Conservation (phyloP, 495 filamentous ascomycete species). For the Penicillium pulvis region DNA sequence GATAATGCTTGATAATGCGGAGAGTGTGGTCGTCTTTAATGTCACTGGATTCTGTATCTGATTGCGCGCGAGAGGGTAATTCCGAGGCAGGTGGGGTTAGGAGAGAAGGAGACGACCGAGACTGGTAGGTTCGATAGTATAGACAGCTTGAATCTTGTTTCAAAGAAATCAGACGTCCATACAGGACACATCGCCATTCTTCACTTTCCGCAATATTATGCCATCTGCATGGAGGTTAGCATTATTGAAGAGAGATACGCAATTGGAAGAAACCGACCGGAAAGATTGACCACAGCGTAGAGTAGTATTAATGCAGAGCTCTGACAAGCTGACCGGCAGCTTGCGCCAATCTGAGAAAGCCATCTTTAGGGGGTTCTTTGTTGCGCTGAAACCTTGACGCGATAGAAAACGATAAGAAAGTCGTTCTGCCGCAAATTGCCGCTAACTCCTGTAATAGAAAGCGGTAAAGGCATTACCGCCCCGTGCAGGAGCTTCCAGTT, state of each 20-base stretch:
- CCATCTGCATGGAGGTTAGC: constrained; percentile 62
- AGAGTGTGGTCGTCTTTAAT: constrained; percentile 61
- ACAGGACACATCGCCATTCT: constrained; percentile 90
- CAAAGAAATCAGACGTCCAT: constrained; percentile 80
- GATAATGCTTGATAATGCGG: constrained; percentile 72
- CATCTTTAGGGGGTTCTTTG: constrained; percentile 23
- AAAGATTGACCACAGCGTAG: constrained; percentile 92
- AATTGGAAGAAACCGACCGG: constrained; percentile 44
- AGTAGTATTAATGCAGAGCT: constrained; percentile 89
- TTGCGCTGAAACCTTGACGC: background rate
- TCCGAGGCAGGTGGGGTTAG: constrained; percentile 33
- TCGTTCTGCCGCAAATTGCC: constrained; percentile 26
- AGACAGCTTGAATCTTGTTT: constrained; percentile 78
- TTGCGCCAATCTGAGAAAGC: constrained; percentile 71
- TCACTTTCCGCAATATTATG: constrained; percentile 68
- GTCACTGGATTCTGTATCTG: constrained; percentile 19
- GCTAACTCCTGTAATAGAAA: constrained; percentile 10
- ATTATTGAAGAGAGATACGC: background rate
- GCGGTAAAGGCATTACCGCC: constrained; percentile 31
- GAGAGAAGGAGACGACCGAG: constrained; percentile 2
- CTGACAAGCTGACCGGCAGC: constrained; percentile 74
- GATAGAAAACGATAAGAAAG: constrained; percentile 4
- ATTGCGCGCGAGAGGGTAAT: constrained; percentile 30
- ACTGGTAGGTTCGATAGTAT: constrained; percentile 65
- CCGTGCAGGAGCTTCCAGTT: constrained; percentile 25